These are phyloP conservation scores for Astrocystis sublimbata DNA, from an alignment of 495 filamentous ascomycete species.

Conservation along the genomic window DNA sequence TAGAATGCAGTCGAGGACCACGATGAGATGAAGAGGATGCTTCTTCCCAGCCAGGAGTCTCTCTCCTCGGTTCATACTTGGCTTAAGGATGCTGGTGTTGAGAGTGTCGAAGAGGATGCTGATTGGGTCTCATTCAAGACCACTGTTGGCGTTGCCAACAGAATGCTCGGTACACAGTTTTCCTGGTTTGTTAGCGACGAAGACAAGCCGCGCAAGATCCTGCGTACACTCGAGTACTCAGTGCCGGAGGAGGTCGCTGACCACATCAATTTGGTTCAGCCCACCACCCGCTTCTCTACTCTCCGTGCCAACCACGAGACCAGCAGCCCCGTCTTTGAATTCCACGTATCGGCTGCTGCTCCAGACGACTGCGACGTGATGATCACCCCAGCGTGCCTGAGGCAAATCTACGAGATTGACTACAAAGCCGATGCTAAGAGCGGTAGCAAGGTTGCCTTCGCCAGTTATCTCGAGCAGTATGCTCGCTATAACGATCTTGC, in stretches of 20 bases:
- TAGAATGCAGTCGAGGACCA: conserved; percentile 43
- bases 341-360: conserved; percentile 22
- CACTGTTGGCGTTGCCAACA: conserved; percentile 50
- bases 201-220: conserved; percentile 26
- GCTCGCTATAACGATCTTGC: conserved; percentile 31
- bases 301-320: conserved; percentile 21
- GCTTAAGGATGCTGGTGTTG: conserved; percentile 43
- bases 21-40: conserved; percentile 47
- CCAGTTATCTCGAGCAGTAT: conserved; percentile 56
- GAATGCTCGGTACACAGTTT: conserved; percentile 54
- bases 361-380: conserved; percentile 41
- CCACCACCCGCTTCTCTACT: conserved; percentile 59
- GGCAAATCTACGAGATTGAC: conserved; percentile 58
- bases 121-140: conserved; percentile 56
- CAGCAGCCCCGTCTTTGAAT: neutral
- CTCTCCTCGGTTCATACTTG: conserved; percentile 44
- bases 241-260: conserved; percentile 50
- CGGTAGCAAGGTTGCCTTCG: conserved; percentile 55
- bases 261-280: conserved; percentile 57
- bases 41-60: conserved; percentile 44
- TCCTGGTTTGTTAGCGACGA: conserved; percentile 44
- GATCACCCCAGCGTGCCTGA: conserved; percentile 59
- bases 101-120: conserved; percentile 42
- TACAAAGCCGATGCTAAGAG: conserved; percentile 49
- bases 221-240: conserved; percentile 59